Evolutionary conservation across 164 flowering plant species (phyloP), one percentile per base, ranked within the genome.

Genomic region (Umbellularia californica): DNA sequence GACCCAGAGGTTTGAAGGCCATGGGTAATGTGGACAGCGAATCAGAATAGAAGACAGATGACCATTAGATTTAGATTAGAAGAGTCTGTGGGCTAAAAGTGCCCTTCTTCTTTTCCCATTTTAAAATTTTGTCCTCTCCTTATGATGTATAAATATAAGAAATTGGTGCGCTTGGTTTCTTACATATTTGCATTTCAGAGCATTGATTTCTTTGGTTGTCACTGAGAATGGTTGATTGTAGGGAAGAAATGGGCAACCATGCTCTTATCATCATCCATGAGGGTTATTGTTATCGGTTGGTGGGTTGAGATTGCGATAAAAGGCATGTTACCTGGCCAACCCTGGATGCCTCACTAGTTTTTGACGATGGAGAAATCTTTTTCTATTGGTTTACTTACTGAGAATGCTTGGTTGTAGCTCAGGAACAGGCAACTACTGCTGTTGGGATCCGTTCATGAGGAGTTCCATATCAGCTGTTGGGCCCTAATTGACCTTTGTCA

Each of bases 1-100:
- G 91, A 80, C 93, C 98, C 11, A 88, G 96, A 83, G 98, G 98
- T 22, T 80, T 93, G 78, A 93, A 90, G 85, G 96, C 96, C 0
- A 93, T 93, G 98, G 90, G 92, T 17, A 91, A 83, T 78, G 77
- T 91, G 86, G 95, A 90, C 2, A 91, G 95, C 12, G 96, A 93
- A 33, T 90, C 98, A 1, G 98, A 93, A 47, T 90, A 84, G 74
- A 50, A n/a, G 68, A 62, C 20, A 4, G 74, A n/a, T 20, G 22
- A 69, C 14, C 50, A 47, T 55, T 55, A 55, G 20, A 55, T 55
- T 55, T 55, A 55, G 17, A 55, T 20, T 55, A 55, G 60, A 15
- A 14, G n/a, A 55, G 60, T 15, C 5, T 15, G 13, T 55, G 17
- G 20, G 5, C 20, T 14, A 20, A 20, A 55, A 55, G n/a, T 55